Evolutionary conservation across 306 rosid species (phyloP), one percentile per base, ranked within the genome.

Genomic region (Myrica gale): DNA sequence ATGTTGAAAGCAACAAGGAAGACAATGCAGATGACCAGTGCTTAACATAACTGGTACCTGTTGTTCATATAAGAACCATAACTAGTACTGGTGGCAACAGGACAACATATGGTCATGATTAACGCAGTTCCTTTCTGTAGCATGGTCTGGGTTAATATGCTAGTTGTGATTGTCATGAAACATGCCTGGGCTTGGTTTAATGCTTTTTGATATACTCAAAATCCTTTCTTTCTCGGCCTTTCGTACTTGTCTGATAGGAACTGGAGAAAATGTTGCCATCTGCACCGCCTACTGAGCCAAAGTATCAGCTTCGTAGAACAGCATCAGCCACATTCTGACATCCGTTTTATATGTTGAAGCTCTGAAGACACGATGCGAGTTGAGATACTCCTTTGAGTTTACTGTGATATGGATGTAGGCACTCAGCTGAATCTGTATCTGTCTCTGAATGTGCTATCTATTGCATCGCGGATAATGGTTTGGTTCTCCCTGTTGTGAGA

Each of bases 231-330:
- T 32, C 37, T 32, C 37, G 37, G 37, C 3, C 55, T 47, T 69
- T 61, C 43, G 11, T 39, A 39, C 65, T 75, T 42, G 45, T 76
- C 80, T 61, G 82, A 87, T 92, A 96, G 99, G 96, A 96, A 84
- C 83, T 87, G 45, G 97, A 96, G 86, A 85, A 87, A 71, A 78
- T 87, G 87, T 78, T 96, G 85, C 89, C 88, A 1, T 23, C 79
- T 73, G 84, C 82, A 43, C 98, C 96, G 6, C 86, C 89, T 71
- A 89, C 92, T 0, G 97, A 92, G 81, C 98, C 99, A 0, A 92
- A 86, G 87, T 89, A 89, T 79, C 99, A 92, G 88, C 96, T 96
- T 69, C 96, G 99, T 45, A 88, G 98, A 90, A 85, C 87, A 3
- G 62, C 92, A 39, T 96, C 99, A 6, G 89, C 98, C 8, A 87